Evolutionary conservation across 1,284 basidiomycete species (phyloP).

Genomic region (Peniophora sp.): DNA sequence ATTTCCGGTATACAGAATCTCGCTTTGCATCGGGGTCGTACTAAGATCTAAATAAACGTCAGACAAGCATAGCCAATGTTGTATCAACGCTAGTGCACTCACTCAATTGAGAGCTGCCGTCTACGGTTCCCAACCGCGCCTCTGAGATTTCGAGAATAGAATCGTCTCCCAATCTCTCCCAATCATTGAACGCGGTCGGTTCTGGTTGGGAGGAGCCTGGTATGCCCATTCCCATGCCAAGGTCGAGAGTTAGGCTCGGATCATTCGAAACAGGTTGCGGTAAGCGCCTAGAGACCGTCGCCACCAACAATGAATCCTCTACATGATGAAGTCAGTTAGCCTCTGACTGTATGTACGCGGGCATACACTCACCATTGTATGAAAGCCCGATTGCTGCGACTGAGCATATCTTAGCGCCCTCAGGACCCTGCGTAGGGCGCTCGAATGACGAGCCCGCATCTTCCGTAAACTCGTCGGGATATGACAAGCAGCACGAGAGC

Average conservation of each 20-base stretch:
- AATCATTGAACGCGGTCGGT: neutral
- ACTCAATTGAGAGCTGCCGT: slow-evolving; percentile 22
- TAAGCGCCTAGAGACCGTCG: neutral
- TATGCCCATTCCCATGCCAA: neutral
- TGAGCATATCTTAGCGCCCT: slow-evolving; percentile 42
- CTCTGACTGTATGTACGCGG: neutral
- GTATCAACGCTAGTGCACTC: too few species aligned
- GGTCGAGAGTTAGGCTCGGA: neutral
- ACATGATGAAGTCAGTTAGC: neutral
- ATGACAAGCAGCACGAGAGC: slow-evolving; percentile 40
- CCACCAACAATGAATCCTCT: neutral
- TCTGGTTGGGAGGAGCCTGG: neutral
- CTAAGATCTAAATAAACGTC: too few species aligned
- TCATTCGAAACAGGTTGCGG: neutral
- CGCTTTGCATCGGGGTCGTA: too few species aligned
- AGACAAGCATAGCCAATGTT: too few species aligned
- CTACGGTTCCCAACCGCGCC: slow-evolving; percentile 8
- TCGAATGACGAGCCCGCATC: slow-evolving; percentile 18
- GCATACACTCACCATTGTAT: slow-evolving; percentile 44
- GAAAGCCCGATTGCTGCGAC: slow-evolving; percentile 56
- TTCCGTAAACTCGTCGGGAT: slow-evolving; percentile 22
- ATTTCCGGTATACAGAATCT: too few species aligned
- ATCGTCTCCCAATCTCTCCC: neutral
- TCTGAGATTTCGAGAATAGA: neutral
- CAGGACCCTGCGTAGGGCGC: slow-evolving; percentile 27